phyloP scores from a whole-genome alignment of 768 basidiomycete genomes.

The Amanita molliuscula region DNA sequence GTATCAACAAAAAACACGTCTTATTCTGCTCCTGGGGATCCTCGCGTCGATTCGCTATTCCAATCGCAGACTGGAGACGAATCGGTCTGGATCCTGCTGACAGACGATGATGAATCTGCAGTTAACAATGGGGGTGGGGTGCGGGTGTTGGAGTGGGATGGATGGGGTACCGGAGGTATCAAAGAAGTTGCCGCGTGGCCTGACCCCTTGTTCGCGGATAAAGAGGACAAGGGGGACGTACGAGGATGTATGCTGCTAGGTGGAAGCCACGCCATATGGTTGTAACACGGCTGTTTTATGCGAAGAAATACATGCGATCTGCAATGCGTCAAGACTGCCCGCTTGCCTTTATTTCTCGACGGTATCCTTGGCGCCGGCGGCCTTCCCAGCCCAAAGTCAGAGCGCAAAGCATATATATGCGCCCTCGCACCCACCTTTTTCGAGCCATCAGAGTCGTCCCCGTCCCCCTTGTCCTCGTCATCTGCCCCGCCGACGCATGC shows the following conservation, averaged over 20 bases:
- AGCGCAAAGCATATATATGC: no score
- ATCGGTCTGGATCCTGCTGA: constrained; percentile 37
- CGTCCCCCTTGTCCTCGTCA: not conserved
- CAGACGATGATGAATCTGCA: constrained; percentile 33
- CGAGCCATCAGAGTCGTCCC: not conserved
- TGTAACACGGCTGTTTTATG: constrained; percentile 9
- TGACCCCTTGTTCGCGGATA: constrained; percentile 1
- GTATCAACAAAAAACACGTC: not conserved
- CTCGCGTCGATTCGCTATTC: not conserved
- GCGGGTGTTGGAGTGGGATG: constrained; percentile 40
- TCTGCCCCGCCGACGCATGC: not conserved
- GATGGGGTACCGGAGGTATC: constrained; percentile 29
- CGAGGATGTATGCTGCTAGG: constrained; percentile 24
- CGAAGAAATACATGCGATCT: no score
- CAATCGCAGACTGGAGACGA: constrained; percentile 12
- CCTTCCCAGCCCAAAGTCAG: no score
- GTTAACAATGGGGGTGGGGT: constrained; percentile 25
- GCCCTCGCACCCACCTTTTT: not conserved
- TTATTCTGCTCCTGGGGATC: not conserved
- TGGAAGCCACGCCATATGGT: constrained; percentile 43
- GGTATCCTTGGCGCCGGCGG: no score
- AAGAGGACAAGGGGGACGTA: constrained; percentile 8
- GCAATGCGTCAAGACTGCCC: no score
- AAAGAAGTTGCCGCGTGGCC: constrained; percentile 35
- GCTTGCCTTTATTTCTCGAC: no score